Evolutionary conservation across 1,139 yeast species (phyloP), one percentile per base, ranked within the genome.

Genomic region (Yamadazyma friedrichii): DNA sequence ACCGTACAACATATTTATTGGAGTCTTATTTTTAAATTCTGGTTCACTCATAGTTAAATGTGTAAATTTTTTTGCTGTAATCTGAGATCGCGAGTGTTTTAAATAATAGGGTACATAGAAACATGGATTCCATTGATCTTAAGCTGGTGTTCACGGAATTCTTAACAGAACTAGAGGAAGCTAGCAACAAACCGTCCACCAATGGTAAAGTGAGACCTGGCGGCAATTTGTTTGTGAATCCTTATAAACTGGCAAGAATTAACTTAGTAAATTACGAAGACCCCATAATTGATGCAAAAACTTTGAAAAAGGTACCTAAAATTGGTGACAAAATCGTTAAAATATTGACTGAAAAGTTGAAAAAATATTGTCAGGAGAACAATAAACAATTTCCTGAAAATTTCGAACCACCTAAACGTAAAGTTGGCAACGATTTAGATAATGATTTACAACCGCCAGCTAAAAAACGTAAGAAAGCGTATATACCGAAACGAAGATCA

Each of bases 1-100:
- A 62, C 86, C 84, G 71, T 91, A 93, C 42, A 93, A 80, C 56
- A 89, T 80, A 61, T 89, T 91, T 64, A 91, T 88, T 28, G 98
- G 98, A 40, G 96, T 96, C 25, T 15, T 36, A 22, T 32, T 31
- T 13, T 15, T 35, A 13, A 28, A 11, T 20, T 27, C 39, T 3
- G 24, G 3, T 32, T 25, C 28, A 33, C 36, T 33, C 36, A 33
- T 33, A n/a, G 15, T n/a, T 27, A 27, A 5, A 4, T 5, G 11
- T 13, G 30, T 6, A n/a, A 27, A 9, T n/a, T 27, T 27, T 27
- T 27, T 27, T 27, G 27, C 11, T 25, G 27, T 25, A 11, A 20
- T 20, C 8, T 5, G 24, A 20, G 24, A 20, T 20, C 24, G 24
- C 24, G 24, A 20, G 8, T 20, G 27, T 25, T 25, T 25, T 25